Base-by-base conservation (phyloP, 257 asterid species). In the Ophiorrhiza pumila region DNA sequence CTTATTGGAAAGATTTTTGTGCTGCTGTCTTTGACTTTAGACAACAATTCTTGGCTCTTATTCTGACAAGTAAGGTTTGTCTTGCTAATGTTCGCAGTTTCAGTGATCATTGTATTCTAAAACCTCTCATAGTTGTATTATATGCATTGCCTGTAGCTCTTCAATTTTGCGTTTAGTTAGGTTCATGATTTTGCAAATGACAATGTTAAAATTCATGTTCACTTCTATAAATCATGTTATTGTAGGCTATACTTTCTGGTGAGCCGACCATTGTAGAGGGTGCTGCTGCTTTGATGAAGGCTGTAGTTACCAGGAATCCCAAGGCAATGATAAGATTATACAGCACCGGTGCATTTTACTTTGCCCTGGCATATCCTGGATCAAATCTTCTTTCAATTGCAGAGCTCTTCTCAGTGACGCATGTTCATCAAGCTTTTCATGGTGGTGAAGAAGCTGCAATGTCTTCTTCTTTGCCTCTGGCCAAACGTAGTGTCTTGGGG, bases 391-490 rank as follows among this genome's bases (percentile, higher is more conserved):
- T 84, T 76, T 90, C 96, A 74, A 92, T 90, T 53, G 85, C 99
- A 25, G 96, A 95, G 76, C 95, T 95, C 72, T 95, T 95, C 90
- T 85, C 97, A 22, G 91, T 79, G 72, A 95, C 98, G 72, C 99
- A 95, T 76, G 95, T 86, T 71, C 86, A 87, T 82, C 99, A 95
- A 92, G 96, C 99, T 74, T 95, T 95, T 85, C 99, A 95, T 82
- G 99, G 99, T 58, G 99, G 99, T 69, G 98, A 91, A 82, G 99
- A 95, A 76, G 99, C 99, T 49, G 93, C 99, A 43, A 89, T 95
- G 77, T 90, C 99, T 62, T 91, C 98, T 58, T 91, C 99, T 71
- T 82, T 95, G 79, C 97, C 97, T 85, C 80, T 91, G 88, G 98
- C 99, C 57, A 95, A 95, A 82, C 90, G 92, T 67, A 95, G 99